Conservation (phyloP, 2,329 filamentous ascomycete species). For the Cercospora sojina region DNA sequence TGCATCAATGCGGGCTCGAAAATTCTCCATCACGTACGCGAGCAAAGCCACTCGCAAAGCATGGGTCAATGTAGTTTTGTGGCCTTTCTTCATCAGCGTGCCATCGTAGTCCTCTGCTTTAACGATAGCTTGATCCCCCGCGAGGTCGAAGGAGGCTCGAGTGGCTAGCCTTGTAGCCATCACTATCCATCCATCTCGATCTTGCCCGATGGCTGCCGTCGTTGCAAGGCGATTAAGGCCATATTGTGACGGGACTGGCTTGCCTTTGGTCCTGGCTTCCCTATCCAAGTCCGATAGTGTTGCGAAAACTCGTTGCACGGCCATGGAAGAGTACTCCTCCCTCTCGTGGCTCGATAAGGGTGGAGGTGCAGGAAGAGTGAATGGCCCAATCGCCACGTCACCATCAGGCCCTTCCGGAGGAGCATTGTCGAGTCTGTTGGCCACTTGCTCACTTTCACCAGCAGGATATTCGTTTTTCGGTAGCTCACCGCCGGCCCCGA, state of each 20-base stretch:
- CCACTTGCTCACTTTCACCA: conserved; percentile 74
- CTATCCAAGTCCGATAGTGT: conserved; percentile 75
- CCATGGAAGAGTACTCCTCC: conserved; percentile 70
- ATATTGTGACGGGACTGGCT: conserved; percentile 44
- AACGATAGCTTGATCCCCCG: conserved; percentile 43
- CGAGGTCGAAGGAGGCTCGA: conserved; percentile 69
- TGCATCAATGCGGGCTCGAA: conserved; percentile 81
- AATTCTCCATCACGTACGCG: conserved; percentile 86
- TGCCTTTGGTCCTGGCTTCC: conserved; percentile 56
- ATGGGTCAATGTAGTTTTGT: conserved; percentile 56
- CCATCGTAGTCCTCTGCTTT: conserved; percentile 38
- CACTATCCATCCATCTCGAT: conserved; percentile 87
- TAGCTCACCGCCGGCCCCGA: neutral
- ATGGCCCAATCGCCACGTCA: conserved; percentile 66
- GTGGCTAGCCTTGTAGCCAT: conserved; percentile 84
- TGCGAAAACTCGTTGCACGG: conserved; percentile 73
- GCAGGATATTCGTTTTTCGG: conserved; percentile 30
- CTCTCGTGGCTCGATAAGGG: conserved; percentile 70
- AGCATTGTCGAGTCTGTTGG: conserved; percentile 72
- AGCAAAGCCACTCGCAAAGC: conserved; percentile 78
- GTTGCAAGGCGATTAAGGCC: conserved; percentile 78
- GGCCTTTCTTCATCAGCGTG: conserved; percentile 23
- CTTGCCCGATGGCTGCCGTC: conserved; percentile 67
- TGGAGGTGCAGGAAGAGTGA: conserved; percentile 75
- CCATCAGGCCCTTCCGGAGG: conserved; percentile 45